These are phyloP conservation scores for Thozetella sp. DNA, from an alignment of 495 filamentous ascomycete genomes.

Conservation along the genomic window DNA sequence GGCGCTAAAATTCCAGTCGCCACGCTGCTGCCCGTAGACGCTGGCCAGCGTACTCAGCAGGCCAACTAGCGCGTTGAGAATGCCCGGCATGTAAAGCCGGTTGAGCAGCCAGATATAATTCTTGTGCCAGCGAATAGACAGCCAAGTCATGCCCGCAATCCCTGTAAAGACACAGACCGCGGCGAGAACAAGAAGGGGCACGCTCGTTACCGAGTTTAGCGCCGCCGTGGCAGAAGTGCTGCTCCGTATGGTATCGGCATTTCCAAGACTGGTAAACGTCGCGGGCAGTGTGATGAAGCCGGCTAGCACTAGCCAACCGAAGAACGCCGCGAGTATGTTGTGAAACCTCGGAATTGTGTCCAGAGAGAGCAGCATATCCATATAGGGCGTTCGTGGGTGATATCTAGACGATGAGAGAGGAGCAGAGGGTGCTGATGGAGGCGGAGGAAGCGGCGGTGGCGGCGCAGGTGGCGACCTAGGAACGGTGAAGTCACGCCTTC, in stretches of 20 bases:
- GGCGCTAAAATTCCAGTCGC: conserved; percentile 47
- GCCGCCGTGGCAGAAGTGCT: conserved; percentile 11
- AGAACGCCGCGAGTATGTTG: conserved; percentile 31
- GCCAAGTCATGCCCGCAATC: conserved; percentile 12
- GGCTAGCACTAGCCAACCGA: conserved; percentile 35
- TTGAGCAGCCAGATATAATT: conserved; percentile 50
- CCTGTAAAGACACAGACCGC: conserved; percentile 25
- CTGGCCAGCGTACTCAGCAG: conserved; percentile 47
- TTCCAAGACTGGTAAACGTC: conserved; percentile 28
- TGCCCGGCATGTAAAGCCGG: conserved; percentile 38
- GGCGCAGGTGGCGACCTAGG: too few species aligned
- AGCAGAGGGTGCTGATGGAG: background rate
- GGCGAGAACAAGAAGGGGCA: conserved; percentile 22
- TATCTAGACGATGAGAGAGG: background rate
- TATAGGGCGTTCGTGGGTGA: conserved; percentile 26
- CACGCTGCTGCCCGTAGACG: conserved; percentile 47
- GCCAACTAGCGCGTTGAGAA: conserved; percentile 48
- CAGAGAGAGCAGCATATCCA: conserved; percentile 36
- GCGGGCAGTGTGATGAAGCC: conserved; percentile 44
- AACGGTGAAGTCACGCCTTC: too few species aligned
- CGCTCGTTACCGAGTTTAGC: conserved; percentile 14
- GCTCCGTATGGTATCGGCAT: background rate
- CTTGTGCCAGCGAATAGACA: conserved; percentile 24
- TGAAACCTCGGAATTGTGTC: conserved; percentile 34
- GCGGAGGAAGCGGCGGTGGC: background rate